phyloP scores from a whole-genome alignment of 768 basidiomycete genomes.

The Tricholoma hemisulphureum region DNA sequence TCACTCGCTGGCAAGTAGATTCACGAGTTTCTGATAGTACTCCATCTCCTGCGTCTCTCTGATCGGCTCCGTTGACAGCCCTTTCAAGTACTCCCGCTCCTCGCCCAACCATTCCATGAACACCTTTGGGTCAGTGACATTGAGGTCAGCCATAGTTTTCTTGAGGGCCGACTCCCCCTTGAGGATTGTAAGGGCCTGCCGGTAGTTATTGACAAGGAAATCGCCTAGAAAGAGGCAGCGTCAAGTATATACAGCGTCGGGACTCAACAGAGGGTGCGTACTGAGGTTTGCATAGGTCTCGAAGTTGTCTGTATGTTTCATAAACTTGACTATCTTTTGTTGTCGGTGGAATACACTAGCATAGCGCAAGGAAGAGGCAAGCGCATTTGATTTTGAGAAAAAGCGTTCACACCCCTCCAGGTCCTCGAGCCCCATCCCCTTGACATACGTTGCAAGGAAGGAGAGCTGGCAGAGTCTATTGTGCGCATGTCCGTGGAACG shows the following conservation, averaged over 20 bases:
- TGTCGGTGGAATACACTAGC: conserved; percentile 19
- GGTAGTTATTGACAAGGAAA: conserved; percentile 6
- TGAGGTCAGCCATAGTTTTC: conserved; percentile 1
- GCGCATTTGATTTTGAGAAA: conserved; percentile 28
- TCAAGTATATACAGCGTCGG: too few species aligned
- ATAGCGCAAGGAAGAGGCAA: conserved; percentile 18
- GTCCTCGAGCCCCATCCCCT: too few species aligned
- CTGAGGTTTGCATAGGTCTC: conserved; percentile 9
- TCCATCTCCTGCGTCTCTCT: conserved; percentile 4
- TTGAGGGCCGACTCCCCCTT: not conserved
- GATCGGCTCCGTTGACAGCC: not conserved
- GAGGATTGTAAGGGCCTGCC: conserved; percentile 1
- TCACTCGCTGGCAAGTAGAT: not conserved
- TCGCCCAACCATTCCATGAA: conserved; percentile 4
- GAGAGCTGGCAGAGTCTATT: too few species aligned
- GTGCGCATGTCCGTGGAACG: too few species aligned
- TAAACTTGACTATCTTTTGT: too few species aligned
- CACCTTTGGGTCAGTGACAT: not conserved
- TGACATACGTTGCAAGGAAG: too few species aligned
- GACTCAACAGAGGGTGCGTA: not conserved
- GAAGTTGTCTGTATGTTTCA: not conserved
- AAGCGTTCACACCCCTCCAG: too few species aligned
- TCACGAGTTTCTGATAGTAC: conserved; percentile 1
- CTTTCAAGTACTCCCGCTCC: not conserved
- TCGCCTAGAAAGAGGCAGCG: not conserved